Evolutionary conservation across 2,329 filamentous ascomycete species (phyloP).

Genomic region (Purpureocillium takamizusanense): DNA sequence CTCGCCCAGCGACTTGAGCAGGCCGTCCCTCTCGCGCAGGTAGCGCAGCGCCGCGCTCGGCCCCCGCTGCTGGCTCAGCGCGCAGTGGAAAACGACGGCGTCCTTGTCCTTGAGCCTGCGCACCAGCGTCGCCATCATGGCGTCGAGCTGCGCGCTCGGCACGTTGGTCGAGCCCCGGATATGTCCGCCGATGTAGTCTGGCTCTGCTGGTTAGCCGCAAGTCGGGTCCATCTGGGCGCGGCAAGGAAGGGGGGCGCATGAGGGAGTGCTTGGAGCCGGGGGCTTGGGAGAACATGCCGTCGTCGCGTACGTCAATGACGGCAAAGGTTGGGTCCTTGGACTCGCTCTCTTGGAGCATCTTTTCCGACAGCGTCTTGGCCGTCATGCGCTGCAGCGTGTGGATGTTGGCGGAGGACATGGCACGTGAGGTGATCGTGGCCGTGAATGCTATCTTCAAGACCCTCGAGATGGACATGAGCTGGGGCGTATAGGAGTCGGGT

Average conservation of each 20-base stretch:
- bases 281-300: conserved; percentile 39
- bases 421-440: conserved; percentile 1
- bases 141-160: conserved; percentile 64
- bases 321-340: conserved; percentile 44
- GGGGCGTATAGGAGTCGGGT: too few relatives aligned
- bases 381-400: conserved; percentile 57
- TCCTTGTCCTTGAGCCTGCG: conserved; percentile 68
- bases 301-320: conserved; percentile 83
- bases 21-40: conserved; percentile 56
- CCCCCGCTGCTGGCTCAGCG: conserved; percentile 81
- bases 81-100: conserved; percentile 89
- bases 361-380: conserved; percentile 56
- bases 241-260: not conserved
- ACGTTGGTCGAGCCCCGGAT: conserved; percentile 71
- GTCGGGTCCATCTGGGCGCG: not conserved
- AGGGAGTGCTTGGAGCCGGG: too few relatives aligned
- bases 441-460: not conserved
- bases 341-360: conserved; percentile 45
- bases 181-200: conserved; percentile 86
- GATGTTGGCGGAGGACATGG: conserved; percentile 40
- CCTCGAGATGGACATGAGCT: not conserved
- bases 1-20: conserved; percentile 23
- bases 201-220: not conserved
- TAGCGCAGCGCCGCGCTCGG: conserved; percentile 78
- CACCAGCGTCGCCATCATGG: conserved; percentile 72